These are phyloP conservation scores for Chlamydomonas incerta DNA, from an alignment of 139 green algal species.

Conservation along the genomic window DNA sequence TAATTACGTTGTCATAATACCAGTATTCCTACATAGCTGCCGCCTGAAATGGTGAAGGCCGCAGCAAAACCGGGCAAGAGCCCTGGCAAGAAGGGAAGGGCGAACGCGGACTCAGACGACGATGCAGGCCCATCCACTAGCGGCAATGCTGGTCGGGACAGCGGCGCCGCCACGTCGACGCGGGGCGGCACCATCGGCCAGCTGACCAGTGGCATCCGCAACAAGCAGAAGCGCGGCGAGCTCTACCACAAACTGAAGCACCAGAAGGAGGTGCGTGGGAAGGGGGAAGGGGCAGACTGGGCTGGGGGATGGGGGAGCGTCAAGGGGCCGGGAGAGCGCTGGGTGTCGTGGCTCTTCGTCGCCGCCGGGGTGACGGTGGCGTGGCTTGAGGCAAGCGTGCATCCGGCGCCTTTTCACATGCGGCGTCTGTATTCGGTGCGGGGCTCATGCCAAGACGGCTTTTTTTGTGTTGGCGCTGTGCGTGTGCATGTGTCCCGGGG, in stretches of 20 bases:
- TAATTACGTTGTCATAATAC: no score
- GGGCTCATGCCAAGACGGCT: no score
- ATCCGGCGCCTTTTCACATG: no score
- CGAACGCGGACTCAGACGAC: background rate
- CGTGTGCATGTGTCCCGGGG: no score
- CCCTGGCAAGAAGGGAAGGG: background rate
- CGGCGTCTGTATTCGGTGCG: no score
- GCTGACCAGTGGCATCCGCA: constrained; percentile 84
- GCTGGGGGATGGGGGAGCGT: background rate
- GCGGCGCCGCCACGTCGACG: background rate
- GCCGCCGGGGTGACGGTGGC: no score
- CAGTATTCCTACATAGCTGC: no score
- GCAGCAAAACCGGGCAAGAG: background rate
- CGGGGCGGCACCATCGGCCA: constrained; percentile 70
- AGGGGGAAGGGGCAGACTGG: background rate
- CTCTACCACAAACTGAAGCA: constrained; percentile 84
- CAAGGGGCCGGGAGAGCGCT: no score
- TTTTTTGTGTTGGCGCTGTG: no score
- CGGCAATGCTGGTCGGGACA: background rate
- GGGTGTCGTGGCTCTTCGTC: no score
- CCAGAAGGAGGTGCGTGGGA: constrained; percentile 24
- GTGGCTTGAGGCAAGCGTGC: no score
- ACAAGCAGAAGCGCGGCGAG: constrained; percentile 85
- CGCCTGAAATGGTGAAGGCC: background rate
- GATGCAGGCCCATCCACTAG: constrained; percentile 24